A percentile compares a stretch with the other conserved stretches of the same genome.
Conservation (phyloP, 345 rosid genomes). For the Microcos paniculata region DNA sequence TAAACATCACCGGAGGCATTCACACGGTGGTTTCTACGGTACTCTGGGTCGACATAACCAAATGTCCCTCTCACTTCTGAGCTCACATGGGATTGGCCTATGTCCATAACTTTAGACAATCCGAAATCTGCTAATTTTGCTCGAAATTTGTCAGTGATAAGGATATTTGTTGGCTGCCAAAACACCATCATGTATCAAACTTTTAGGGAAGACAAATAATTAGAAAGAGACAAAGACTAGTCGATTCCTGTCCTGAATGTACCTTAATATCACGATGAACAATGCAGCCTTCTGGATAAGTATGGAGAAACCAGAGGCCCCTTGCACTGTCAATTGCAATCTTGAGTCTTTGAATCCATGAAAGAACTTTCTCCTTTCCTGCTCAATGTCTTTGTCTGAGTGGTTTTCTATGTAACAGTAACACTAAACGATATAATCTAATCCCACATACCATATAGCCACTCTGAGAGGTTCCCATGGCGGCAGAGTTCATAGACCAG, state of each 20-base stretch:
- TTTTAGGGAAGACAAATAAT: not conserved
- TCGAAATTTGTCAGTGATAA: conserved; percentile 41
- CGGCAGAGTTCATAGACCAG: conserved; percentile 57
- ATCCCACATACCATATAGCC: conserved; percentile 49
- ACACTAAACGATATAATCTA: not conserved
- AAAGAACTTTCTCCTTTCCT: conserved; percentile 45
- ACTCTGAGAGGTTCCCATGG: conserved; percentile 56
- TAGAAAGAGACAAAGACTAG: not conserved
- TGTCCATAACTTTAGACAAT: conserved; percentile 55
- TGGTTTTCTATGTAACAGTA: not conserved
- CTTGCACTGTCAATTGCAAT: conserved; percentile 47
- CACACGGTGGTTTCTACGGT: conserved; percentile 49
- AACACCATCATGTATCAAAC: not conserved
- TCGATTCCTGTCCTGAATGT: not conserved
- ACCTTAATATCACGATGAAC: conserved; percentile 59
- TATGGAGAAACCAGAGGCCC: conserved; percentile 57
- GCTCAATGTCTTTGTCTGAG: conserved; percentile 15
- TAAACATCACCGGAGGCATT: conserved; percentile 57
- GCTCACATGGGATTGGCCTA: conserved; percentile 56
- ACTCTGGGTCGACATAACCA: conserved; percentile 66
- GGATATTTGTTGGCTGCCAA: conserved; percentile 59
- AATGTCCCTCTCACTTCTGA: conserved; percentile 68
- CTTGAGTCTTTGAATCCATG: conserved; percentile 57
- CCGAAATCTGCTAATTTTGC: conserved; percentile 66
- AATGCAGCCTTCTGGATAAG: conserved; percentile 53